Conservation (phyloP, 176 grass and related monocot genomes). For the Cenchrus americanus region DNA sequence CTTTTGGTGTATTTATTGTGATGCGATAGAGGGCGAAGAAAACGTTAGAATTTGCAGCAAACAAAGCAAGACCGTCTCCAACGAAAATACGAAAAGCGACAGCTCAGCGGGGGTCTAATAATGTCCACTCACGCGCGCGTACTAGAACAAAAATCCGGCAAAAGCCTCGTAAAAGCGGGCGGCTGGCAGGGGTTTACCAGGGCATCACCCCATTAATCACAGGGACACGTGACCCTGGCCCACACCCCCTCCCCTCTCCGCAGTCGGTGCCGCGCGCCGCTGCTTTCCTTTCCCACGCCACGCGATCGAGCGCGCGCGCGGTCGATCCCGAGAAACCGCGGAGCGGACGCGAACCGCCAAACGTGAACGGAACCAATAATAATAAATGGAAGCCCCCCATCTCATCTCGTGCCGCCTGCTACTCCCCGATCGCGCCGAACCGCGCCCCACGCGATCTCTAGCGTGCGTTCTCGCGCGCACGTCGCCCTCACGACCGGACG, state of each 20-base stretch:
- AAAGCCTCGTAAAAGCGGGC: not conserved
- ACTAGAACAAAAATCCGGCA: not conserved
- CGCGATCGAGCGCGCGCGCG: not conserved
- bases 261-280: slow-evolving; percentile 24
- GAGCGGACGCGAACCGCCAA: not conserved
- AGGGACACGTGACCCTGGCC: slow-evolving; percentile 9
- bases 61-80: too few species aligned
- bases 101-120: too few species aligned
- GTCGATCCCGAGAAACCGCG: slow-evolving; percentile 37
- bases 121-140: too few species aligned
- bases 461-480: slow-evolving; percentile 21
- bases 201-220: not conserved
- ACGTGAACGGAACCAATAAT: too few species aligned
- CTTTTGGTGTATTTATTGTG: too few species aligned
- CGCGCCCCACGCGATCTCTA: not conserved
- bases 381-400: not conserved
- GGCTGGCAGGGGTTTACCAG: not conserved
- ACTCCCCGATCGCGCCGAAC: not conserved
- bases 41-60: too few species aligned
- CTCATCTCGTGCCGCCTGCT: not conserved
- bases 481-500: slow-evolving; percentile 65
- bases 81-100: too few species aligned
- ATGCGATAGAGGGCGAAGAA: too few species aligned
- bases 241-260: not conserved
- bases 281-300: not conserved